Percentiles rank a stretch among this genome's conserved stretches.
phyloP scores from a whole-genome alignment of 352 stramenopile genomes.

The Elongisporangium prolatum region DNA sequence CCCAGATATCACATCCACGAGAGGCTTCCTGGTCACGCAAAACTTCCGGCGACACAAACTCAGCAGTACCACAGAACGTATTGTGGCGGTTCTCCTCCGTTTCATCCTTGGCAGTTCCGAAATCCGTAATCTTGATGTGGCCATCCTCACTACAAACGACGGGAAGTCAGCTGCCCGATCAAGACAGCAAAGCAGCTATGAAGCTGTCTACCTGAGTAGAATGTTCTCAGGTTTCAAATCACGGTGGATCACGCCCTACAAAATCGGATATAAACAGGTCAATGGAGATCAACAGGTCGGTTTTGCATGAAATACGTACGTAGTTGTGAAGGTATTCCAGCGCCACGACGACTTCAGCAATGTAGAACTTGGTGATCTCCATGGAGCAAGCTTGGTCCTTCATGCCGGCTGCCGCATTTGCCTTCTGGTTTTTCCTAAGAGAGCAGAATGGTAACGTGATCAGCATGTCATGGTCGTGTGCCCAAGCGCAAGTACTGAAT shows the following conservation, averaged over 20 bases:
- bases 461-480: neutral
- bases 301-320: slow-evolving; percentile 9
- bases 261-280: neutral
- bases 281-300: neutral
- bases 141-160: slow-evolving; percentile 46
- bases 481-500: slow-evolving; percentile 5
- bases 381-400: slow-evolving; percentile 69
- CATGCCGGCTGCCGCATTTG: slow-evolving; percentile 42
- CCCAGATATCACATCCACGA: slow-evolving; percentile 87
- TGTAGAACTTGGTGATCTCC: slow-evolving; percentile 90
- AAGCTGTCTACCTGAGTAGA: slow-evolving; percentile 43
- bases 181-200: neutral
- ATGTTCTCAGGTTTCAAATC: slow-evolving; percentile 94
- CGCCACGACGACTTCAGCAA: slow-evolving; percentile 91
- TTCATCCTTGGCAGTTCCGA: slow-evolving; percentile 84
- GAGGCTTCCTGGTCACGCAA: slow-evolving; percentile 80
- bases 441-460: neutral
- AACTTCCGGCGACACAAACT: slow-evolving; percentile 92
- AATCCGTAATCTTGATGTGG: slow-evolving; percentile 90
- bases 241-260: slow-evolving; percentile 91
- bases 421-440: slow-evolving; percentile 71
- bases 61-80: slow-evolving; percentile 89
- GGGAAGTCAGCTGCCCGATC: neutral
- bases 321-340: slow-evolving; percentile 93
- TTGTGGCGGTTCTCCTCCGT: slow-evolving; percentile 78